Evolutionary conservation across 1,284 basidiomycete genomes (phyloP), one percentile per base, ranked within the genome.

Genomic region (Coriolopsis trogii): DNA sequence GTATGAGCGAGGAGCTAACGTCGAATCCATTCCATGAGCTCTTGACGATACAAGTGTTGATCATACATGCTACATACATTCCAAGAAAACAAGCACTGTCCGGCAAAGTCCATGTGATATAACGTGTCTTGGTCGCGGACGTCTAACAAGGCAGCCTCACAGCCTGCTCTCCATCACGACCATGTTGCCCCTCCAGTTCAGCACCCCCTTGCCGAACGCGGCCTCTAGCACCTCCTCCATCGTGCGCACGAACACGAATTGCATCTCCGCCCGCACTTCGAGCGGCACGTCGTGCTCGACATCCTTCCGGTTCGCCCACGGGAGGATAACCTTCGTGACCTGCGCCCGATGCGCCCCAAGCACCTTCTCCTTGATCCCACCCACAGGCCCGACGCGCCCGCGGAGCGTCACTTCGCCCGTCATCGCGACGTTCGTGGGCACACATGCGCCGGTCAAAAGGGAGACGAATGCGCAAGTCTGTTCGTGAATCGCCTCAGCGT

Each of bases 271-370:
- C 26, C 82, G 75, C 30, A 95, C 79, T 63, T 89, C 85, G 13
- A 72, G 70, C 7, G 91, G 84, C 0, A 95, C 80, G 53, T 95
- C 93, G 57, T 89, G 82, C 63, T 93, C 89, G 20, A 93, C 89
- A 53, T 95, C 92, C 63, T 91, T 92, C 41, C 85, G 77, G 65
- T 95, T 95, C 46, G 84, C 84, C 73, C 80, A 84, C 0, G 93
- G 93, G 3, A 95, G 75, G 49, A 95, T 84, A 30, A 95, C 81
- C 63, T 85, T 92, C 49, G 78, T 85, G 36, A 95, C 83, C 38
- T 88, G 84, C 1, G 93, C 90, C 5, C 93, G 83, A 65, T 94
- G 89, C 0, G 91, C 91, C 18, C 89, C 91, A 13, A 94, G 80
- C 6, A 90, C 80, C 70, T 90, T 91, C 70, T 90, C 88, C 64